phyloP scores from a whole-genome alignment of 2,329 filamentous ascomycete species.

The Diplodia sapinea region DNA sequence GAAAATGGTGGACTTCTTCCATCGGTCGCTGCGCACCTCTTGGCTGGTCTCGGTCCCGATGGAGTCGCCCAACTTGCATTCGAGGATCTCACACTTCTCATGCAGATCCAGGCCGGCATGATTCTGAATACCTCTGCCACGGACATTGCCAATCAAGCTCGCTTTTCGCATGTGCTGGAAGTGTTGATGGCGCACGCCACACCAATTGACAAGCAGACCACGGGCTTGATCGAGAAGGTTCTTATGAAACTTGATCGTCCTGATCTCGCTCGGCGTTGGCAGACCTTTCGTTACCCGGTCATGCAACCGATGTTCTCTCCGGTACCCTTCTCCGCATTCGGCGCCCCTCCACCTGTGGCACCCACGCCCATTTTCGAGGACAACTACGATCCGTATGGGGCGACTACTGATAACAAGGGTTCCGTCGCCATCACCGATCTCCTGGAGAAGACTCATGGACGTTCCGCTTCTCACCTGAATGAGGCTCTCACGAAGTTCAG shows the following conservation, averaged over 20 bases:
- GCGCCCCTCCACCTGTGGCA: slow-evolving; percentile 58
- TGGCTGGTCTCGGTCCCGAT: slow-evolving; percentile 65
- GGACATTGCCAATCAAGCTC: slow-evolving; percentile 64
- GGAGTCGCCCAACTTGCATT: slow-evolving; percentile 62
- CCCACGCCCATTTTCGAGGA: slow-evolving; percentile 73
- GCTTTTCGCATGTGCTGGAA: slow-evolving; percentile 67
- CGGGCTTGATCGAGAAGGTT: slow-evolving; percentile 63
- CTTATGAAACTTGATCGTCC: slow-evolving; percentile 59
- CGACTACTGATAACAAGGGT: slow-evolving; percentile 90
- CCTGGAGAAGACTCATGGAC: slow-evolving; percentile 78
- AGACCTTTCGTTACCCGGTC: slow-evolving; percentile 60
- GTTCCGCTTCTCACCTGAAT: slow-evolving; percentile 73
- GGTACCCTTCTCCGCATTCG: slow-evolving; percentile 44
- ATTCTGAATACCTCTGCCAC: slow-evolving; percentile 54
- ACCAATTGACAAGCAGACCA: slow-evolving; percentile 62
- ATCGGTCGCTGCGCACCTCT: slow-evolving; percentile 64
- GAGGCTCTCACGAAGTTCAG: slow-evolving; percentile 84
- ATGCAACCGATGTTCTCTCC: slow-evolving; percentile 44
- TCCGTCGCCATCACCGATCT: slow-evolving; percentile 90
- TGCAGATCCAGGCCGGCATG: slow-evolving; percentile 64
- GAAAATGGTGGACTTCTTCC: slow-evolving; percentile 68
- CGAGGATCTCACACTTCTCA: slow-evolving; percentile 62
- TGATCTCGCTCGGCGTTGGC: slow-evolving; percentile 62
- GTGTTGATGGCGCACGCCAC: slow-evolving; percentile 60
- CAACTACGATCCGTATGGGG: slow-evolving; percentile 86